A percentile compares a stretch with the other conserved stretches of the same genome.
These are phyloP conservation scores for Panicum miliaceum DNA, from an alignment of 176 grass and related monocot genomes.

Conservation along the genomic window DNA sequence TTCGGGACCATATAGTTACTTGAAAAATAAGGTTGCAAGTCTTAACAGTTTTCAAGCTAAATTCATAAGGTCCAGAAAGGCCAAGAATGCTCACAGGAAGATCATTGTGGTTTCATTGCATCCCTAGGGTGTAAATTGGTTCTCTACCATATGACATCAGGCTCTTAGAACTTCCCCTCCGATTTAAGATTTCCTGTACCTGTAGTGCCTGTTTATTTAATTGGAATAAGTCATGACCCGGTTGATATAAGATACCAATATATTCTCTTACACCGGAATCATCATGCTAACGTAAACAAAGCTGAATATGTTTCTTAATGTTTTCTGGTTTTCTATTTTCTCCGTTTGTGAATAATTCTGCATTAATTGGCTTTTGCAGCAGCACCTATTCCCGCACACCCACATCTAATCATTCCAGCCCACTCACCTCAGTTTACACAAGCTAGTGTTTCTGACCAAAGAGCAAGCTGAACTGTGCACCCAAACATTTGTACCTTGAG, in stretches of 20 bases:
- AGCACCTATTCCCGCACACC: constrained; percentile 58
- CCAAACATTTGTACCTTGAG: constrained; percentile 61
- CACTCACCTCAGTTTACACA: constrained; percentile 80
- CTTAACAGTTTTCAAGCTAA: not conserved
- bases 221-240: not conserved
- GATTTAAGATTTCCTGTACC: not conserved
- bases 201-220: not conserved
- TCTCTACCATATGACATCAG: constrained; percentile 1
- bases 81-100: not conserved
- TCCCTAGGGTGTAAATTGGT: not conserved
- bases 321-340: constrained; percentile 4
- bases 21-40: too few relatives aligned
- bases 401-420: constrained; percentile 66
- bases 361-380: constrained; percentile 47
- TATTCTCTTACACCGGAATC: not conserved
- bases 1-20: not conserved
- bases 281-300: not conserved
- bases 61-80: not conserved
- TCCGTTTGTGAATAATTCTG: constrained; percentile 19
- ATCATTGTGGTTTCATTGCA: not conserved
- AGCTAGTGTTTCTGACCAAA: constrained; percentile 80
- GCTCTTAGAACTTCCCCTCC: not conserved
- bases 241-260: constrained; percentile 15
- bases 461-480: constrained; percentile 69
- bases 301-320: not conserved